Evolutionary conservation across 192 early-diverging fungal species (phyloP), one percentile per base, ranked within the genome.

Genomic region (Entophlyctis luteolus): DNA sequence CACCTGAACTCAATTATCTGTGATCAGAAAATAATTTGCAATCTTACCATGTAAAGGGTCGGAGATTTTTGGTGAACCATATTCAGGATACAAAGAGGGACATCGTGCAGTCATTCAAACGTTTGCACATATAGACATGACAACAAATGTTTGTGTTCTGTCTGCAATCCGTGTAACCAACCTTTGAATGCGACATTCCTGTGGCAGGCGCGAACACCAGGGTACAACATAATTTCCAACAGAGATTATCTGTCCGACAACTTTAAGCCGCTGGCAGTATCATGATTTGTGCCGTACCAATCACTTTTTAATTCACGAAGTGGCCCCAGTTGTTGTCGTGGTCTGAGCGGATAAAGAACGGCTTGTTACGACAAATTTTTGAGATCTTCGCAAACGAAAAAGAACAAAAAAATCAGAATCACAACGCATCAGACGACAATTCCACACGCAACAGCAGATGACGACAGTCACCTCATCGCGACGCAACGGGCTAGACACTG

Each of bases 211-310:
- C 62, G 76, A n/a, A 62, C 76, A 29, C 68, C 72, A 6, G 56
- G 68, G 18, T 77, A 74, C 47, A 77, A 77, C 39, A 77, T 77
- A 55, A 74, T 77, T 32, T 75, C 76, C 0, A 69, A 69, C 35
- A 23, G 49, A 27, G 36, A 58, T 18, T 32, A 32, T 25, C 56
- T 58, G 33, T 38, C 38, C 12, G 56, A 58, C 27, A 25, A 20
- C 27, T 12, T 53, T 10, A n/a, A 45, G n/a, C 10, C 42, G 42
- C n/a, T 45, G 42, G n/a, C 42, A 14, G 42, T 45, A 10, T 10
- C 42, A 45, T 45, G n/a, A n/a, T 45, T 53, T 20, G 50, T 53
- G 14, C 23, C 29, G 1, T 53, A 27, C 23, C n/a, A n/a, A n/a
- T n/a, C n/a, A n/a, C n/a, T 53, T 53, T 3, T 14, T 28, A 25